A percentile compares a stretch with the other conserved stretches of the same genome.
Evolutionary conservation across 139 green algal genomes (phyloP).

Genomic region (Coccomyxa sp.): DNA sequence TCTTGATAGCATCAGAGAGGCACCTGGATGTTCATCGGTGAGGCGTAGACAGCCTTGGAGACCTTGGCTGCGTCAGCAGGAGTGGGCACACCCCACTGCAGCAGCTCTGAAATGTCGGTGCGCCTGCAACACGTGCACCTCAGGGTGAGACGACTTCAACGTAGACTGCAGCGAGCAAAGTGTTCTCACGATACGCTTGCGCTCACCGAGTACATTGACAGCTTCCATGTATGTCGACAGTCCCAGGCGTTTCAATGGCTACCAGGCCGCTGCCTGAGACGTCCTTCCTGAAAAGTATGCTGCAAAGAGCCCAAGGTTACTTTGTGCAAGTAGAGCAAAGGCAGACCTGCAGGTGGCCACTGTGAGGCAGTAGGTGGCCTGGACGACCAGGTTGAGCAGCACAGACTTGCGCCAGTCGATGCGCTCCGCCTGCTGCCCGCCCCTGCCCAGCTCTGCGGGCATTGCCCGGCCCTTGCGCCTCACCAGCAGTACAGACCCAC

Average conservation of each 20-base stretch:
- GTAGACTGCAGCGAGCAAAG: too few species aligned
- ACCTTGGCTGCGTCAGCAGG: background rate
- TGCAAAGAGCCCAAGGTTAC: background rate
- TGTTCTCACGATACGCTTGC: background rate
- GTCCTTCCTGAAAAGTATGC: background rate
- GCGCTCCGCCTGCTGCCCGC: constrained; percentile 8
- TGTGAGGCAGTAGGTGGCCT: constrained; percentile 55
- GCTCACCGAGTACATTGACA: background rate
- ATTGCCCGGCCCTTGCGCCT: background rate
- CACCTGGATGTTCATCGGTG: background rate
- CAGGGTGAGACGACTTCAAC: too few species aligned
- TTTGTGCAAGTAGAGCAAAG: background rate
- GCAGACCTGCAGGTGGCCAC: constrained; percentile 23
- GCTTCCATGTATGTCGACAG: background rate
- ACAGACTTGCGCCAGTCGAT: constrained; percentile 55
- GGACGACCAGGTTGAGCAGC: constrained; percentile 67
- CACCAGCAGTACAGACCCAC: constrained; percentile 1
- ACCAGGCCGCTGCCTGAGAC: background rate
- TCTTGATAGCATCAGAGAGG: background rate
- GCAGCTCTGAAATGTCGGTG: background rate
- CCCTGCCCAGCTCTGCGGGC: constrained; percentile 28
- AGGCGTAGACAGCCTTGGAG: constrained; percentile 1
- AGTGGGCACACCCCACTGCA: background rate
- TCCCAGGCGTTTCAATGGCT: background rate
- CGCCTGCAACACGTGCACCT: too few species aligned